Conservation (phyloP, 805 yeast species). For the Kregervanrija fluxuum region DNA sequence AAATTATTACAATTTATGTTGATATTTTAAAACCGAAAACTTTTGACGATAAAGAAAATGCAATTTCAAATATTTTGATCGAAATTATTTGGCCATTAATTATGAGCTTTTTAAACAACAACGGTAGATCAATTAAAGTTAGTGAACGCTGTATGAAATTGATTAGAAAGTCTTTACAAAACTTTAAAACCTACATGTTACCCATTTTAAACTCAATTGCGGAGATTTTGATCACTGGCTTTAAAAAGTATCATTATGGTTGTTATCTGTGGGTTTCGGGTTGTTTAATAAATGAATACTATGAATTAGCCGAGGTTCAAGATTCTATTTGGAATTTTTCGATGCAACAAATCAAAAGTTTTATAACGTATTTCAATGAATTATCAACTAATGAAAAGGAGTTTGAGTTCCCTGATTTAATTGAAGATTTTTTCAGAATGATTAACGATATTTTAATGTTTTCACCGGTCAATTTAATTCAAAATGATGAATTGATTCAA, state of each 20-base stretch:
- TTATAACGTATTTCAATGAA: slow-evolving; percentile 34
- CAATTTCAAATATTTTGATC: slow-evolving; percentile 41
- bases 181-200: slow-evolving; percentile 46
- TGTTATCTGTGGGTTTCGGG: slow-evolving; percentile 92
- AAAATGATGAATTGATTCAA: slow-evolving; percentile 38
- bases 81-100: slow-evolving; percentile 56
- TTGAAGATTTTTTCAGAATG: slow-evolving; percentile 85
- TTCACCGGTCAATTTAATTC: slow-evolving; percentile 50
- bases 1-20: slow-evolving; percentile 55
- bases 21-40: slow-evolving; percentile 44
- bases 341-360: slow-evolving; percentile 52
- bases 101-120: slow-evolving; percentile 38
- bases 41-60: slow-evolving; percentile 3
- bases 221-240: slow-evolving; percentile 60
- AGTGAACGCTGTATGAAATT: slow-evolving; percentile 73
- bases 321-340: slow-evolving; percentile 71
- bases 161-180: slow-evolving; percentile 56
- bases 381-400: slow-evolving; percentile 24
- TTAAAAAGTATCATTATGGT: slow-evolving; percentile 61
- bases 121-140: slow-evolving; percentile 53
- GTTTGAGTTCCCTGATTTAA: slow-evolving; percentile 48
- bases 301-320: slow-evolving; percentile 39
- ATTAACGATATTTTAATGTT: slow-evolving; percentile 70
- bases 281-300: slow-evolving; percentile 65
- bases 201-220: slow-evolving; percentile 62